Conservation (phyloP, 2,329 filamentous ascomycete genomes). For the Rhynchosporium graminicola region DNA sequence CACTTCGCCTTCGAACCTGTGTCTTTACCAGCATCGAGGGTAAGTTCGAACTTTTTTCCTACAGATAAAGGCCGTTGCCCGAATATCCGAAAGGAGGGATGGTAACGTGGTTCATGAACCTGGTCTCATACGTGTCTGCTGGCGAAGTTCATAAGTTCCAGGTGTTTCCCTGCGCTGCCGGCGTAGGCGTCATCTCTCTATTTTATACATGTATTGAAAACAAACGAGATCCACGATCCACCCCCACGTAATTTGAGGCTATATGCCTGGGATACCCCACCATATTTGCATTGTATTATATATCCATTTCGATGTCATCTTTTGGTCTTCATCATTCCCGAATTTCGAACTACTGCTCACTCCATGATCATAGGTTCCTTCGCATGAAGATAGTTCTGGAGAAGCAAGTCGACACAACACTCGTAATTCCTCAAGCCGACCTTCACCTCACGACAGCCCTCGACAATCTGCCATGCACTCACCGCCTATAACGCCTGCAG, state of each 20-base stretch:
- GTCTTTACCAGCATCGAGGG: constrained; percentile 81
- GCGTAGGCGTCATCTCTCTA: constrained; percentile 21
- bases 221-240: constrained; percentile 29
- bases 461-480: constrained; percentile 74
- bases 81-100: constrained; percentile 15
- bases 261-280: constrained; percentile 29
- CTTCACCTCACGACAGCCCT: constrained; percentile 69
- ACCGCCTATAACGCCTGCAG: constrained; percentile 85
- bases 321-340: constrained; percentile 16
- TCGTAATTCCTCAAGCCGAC: constrained; percentile 62
- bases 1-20: constrained; percentile 90
- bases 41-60: constrained; percentile 51
- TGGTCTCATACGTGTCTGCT: constrained; percentile 6
- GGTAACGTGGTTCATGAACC: constrained; percentile 4
- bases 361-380: constrained; percentile 50
- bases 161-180: constrained; percentile 24
- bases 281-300: constrained; percentile 26
- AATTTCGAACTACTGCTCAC: constrained; percentile 26
- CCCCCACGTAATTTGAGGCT: constrained; percentile 29
- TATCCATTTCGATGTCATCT: constrained; percentile 23
- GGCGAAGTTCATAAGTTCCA: constrained; percentile 15
- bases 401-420: constrained; percentile 66
- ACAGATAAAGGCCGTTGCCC: constrained; percentile 10
- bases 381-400: constrained; percentile 57
- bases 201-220: constrained; percentile 23